Evolutionary conservation across 345 rosid species (phyloP), one percentile per base, ranked within the genome.

Genomic region (Anastatica hierochuntica): DNA sequence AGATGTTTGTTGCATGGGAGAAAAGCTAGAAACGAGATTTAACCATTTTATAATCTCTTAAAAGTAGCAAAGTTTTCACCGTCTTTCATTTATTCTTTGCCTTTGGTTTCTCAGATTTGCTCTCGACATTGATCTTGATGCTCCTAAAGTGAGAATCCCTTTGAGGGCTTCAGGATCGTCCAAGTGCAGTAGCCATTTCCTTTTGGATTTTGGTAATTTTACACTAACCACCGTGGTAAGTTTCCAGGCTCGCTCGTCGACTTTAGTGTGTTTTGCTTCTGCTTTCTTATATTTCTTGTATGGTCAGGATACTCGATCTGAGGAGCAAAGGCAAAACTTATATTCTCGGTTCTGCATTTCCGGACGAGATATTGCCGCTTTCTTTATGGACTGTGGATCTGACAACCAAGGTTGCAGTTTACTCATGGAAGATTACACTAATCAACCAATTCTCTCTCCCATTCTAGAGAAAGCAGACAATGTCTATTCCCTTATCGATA

Each of bases 331-430:
- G 60, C 92, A 82, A 79, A 88, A 79, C 66, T 43, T 88, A 56
- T 92, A 92, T 73, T 83, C 88, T 50, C 98, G 94, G 36, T 79
- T 88, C 74, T 77, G 70, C 75, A 83, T 92, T 62, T 79, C 86
- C 63, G 98, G 98, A 62, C 83, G 88, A 72, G 98, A 92, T 73
- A 88, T 92, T 65, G 88, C 98, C 58, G 98, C 95, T 52, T 81
- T 88, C 67, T 85, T 92, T 57, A 75, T 79, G 27, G 88, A 85
- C 68, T 73, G 79, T 71, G 75, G 73, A 66, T 68, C 84, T 61
- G 82, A 78, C 37, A 29, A 70, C 64, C 73, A 30, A 47, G 76
- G 59, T 23, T 62, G 77, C 54, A 54, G 81, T 48, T 70, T 60
- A 38, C 63, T 69, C 49, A 38, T 60, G 47, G 76, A 79, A 67